Conservation (phyloP, 2,329 filamentous ascomycete species). For the Aspergillus ustus region DNA sequence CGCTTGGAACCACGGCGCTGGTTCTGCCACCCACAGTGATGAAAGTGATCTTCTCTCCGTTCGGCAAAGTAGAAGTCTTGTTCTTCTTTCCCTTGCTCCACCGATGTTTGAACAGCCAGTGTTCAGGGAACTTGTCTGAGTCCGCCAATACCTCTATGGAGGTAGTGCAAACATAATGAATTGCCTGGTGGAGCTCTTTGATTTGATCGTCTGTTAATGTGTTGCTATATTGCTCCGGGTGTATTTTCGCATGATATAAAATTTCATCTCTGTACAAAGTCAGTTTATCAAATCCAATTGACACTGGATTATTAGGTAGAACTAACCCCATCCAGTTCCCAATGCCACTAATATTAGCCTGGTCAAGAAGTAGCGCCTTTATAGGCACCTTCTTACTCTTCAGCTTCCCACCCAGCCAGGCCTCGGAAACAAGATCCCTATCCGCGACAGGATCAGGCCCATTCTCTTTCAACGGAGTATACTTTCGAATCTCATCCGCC, state of each 20-base stretch:
- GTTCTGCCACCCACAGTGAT: constrained; percentile 90
- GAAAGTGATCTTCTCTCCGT: constrained; percentile 81
- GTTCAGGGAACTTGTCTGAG: constrained; percentile 78
- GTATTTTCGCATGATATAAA: constrained; percentile 83
- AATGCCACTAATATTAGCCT: constrained; percentile 85
- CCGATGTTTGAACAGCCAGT: constrained; percentile 86
- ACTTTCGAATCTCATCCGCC: constrained; percentile 73
- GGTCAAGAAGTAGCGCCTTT: constrained; percentile 86
- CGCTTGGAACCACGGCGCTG: constrained; percentile 80
- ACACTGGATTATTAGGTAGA: not conserved
- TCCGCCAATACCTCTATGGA: constrained; percentile 81
- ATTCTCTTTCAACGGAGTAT: constrained; percentile 84
- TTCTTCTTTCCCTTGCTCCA: constrained; percentile 89
- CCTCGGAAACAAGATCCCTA: constrained; percentile 73
- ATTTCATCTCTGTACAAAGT: constrained; percentile 71
- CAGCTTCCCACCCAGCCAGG: constrained; percentile 75
- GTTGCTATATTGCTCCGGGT: constrained; percentile 92
- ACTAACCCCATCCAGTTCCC: constrained; percentile 89
- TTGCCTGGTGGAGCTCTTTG: constrained; percentile 69
- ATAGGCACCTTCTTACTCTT: constrained; percentile 79
- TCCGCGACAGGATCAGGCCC: constrained; percentile 92
- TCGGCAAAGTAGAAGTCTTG: constrained; percentile 70
- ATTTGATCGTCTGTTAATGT: constrained; percentile 76
- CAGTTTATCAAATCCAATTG: not conserved
- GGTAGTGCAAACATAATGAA: constrained; percentile 78